These are phyloP conservation scores for Zalaria sp. DNA, from an alignment of 2,329 filamentous ascomycete species.

Conservation along the genomic window DNA sequence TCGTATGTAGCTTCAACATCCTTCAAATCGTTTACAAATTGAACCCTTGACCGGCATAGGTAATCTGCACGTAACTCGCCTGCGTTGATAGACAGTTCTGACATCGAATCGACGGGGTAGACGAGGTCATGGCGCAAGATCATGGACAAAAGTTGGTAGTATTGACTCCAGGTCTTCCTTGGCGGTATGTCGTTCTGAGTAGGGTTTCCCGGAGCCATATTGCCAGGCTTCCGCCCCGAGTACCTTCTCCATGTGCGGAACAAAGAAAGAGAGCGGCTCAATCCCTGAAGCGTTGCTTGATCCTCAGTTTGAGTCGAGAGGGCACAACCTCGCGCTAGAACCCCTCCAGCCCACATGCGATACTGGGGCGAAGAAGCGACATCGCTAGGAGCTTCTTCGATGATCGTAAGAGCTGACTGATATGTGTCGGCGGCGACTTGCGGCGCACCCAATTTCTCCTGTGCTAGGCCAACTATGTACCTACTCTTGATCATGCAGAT, in stretches of 20 bases:
- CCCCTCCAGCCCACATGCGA: conserved; percentile 55
- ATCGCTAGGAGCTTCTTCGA: conserved; percentile 1
- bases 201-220: background rate
- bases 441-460: conserved; percentile 11
- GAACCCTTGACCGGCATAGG: conserved; percentile 17
- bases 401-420: conserved; percentile 2
- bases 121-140: conserved; percentile 54
- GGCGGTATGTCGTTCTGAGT: conserved; percentile 24
- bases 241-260: conserved; percentile 55
- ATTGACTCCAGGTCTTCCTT: conserved; percentile 67
- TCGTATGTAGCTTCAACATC: conserved; percentile 71
- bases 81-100: conserved; percentile 11
- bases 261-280: conserved; percentile 25
- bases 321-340: conserved; percentile 62
- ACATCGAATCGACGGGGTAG: conserved; percentile 23
- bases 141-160: conserved; percentile 67
- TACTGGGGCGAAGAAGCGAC: conserved; percentile 1
- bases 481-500: conserved; percentile 11
- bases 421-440: conserved; percentile 6
- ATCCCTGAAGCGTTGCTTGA: conserved; percentile 14
- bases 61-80: conserved; percentile 8
- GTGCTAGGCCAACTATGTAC: conserved; percentile 15
- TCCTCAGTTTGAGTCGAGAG: conserved; percentile 46
- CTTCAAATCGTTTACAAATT: conserved; percentile 62
- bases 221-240: conserved; percentile 25